Evolutionary conservation across 2,329 filamentous ascomycete genomes (phyloP).

Genomic region (Mollisiaceae sp.): DNA sequence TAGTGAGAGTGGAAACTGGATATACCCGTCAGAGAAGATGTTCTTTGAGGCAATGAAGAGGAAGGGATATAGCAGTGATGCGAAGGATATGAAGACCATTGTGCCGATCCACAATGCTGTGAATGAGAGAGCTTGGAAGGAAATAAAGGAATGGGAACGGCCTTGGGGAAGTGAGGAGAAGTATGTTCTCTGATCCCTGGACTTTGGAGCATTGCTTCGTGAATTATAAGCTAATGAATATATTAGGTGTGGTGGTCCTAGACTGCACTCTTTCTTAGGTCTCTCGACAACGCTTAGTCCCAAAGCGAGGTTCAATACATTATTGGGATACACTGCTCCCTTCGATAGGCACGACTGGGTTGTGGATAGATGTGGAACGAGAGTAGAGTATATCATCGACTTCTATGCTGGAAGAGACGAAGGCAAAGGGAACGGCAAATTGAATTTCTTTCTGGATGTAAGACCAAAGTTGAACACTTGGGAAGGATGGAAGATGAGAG

Average conservation of each 20-base stretch:
- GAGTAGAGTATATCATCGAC: slow-evolving; percentile 95
- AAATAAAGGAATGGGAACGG: slow-evolving; percentile 89
- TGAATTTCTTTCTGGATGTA: slow-evolving; percentile 71
- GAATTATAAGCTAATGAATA: slow-evolving; percentile 18
- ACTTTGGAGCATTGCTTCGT: neutral
- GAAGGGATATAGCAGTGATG: slow-evolving; percentile 76
- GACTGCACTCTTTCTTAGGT: slow-evolving; percentile 83
- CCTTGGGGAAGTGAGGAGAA: slow-evolving; percentile 64
- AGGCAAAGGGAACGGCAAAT: slow-evolving; percentile 47
- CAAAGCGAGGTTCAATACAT: slow-evolving; percentile 78
- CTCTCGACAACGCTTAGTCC: slow-evolving; percentile 74
- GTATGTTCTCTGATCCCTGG: slow-evolving; percentile 46
- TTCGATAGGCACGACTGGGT: slow-evolving; percentile 99
- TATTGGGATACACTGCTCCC: slow-evolving; percentile 86
- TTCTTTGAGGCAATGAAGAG: slow-evolving; percentile 97
- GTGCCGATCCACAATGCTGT: slow-evolving; percentile 99
- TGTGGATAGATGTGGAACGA: slow-evolving; percentile 84
- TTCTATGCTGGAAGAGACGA: slow-evolving; percentile 79
- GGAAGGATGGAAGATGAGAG: slow-evolving; percentile 72
- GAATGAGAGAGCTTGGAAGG: slow-evolving; percentile 93
- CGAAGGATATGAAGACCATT: slow-evolving; percentile 84
- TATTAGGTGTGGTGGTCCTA: slow-evolving; percentile 73
- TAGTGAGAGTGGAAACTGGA: slow-evolving; percentile 81
- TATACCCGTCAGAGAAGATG: slow-evolving; percentile 95
- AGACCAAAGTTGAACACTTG: slow-evolving; percentile 71